Evolutionary conservation across 331 rosid genomes (phyloP), one percentile per base, ranked within the genome.

Genomic region (Quercus lobata): DNA sequence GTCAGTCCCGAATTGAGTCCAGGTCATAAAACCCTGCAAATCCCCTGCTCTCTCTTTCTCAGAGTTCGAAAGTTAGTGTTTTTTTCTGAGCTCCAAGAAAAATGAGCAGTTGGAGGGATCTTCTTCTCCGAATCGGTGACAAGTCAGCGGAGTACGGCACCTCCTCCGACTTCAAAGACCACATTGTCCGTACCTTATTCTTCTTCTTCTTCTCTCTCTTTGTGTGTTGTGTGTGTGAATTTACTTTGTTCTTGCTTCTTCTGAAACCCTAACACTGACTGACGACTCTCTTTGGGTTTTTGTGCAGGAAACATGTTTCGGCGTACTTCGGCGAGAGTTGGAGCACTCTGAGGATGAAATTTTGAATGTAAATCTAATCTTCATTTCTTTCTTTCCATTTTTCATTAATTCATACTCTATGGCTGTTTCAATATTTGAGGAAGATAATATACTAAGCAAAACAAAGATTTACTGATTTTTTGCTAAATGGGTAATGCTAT

Each of bases 41-140:
- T 22, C 32, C 49, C 35, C 32, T 8, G 3, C 25, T 18, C 24
- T 32, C 4, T 32, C 53, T 7, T 0, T 9, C 9, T 1, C 10
- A 7, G 10, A 14, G 54, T 49, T 11, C 17, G 17, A 49, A 49
- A 49, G 17, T 49, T 49, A 10, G 54, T 3, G 17, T 49, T 49
- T 49, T 49, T 5, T 49, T 49, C 17, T 12, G 54, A 41, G 46
- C 34, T 10, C n/a, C 65, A 73, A 12, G 60, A 66, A 81, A 73
- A 25, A 95, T 90, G 97, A 87, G 88, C 87, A 83, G 91, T 61
- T 96, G 98, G 99, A 91, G 80, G 86, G 85, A 82, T 84, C 87
- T 96, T 81, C 92, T 96, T 73, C 93, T 93, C 3, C 97, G 99
- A 84, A 91, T 96, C 76, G 99, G 98, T 6, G 98, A 96, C 84